Conservation (phyloP, 441 rosid genomes). For the Raphanus hybrid region DNA sequence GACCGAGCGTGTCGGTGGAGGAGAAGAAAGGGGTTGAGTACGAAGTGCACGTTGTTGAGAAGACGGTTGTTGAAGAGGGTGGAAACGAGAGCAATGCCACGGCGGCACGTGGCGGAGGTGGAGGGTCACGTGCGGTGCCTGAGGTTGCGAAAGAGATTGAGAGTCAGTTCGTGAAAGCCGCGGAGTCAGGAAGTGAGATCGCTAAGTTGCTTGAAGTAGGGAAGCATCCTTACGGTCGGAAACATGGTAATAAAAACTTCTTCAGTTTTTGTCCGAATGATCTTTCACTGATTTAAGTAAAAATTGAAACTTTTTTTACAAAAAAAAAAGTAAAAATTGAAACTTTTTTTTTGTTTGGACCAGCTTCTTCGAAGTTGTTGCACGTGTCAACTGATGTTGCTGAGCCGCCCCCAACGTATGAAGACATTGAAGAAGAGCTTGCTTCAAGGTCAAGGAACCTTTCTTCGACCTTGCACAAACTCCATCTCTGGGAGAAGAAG, state of each 20-base stretch:
- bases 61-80: constrained; percentile 50
- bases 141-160: constrained; percentile 78
- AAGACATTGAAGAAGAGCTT: constrained; percentile 74
- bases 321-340: too few species aligned
- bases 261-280: not conserved
- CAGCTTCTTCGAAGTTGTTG: not conserved
- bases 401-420: constrained; percentile 46
- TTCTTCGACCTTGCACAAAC: constrained; percentile 86
- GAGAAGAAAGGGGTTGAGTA: constrained; percentile 41
- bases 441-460: constrained; percentile 72
- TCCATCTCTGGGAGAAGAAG: constrained; percentile 96
- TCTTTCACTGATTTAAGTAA: not conserved
- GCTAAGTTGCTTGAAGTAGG: constrained; percentile 90
- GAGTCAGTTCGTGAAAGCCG: constrained; percentile 74
- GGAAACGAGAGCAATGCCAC: constrained; percentile 37
- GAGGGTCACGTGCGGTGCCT: constrained; percentile 49
- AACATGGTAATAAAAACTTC: constrained; percentile 58
- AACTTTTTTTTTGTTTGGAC: constrained; percentile 17
- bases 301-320: too few species aligned
- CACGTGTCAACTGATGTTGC: constrained; percentile 27
- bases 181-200: constrained; percentile 79
- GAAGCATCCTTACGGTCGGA: constrained; percentile 74
- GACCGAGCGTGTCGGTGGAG: constrained; percentile 57
- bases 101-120: constrained; percentile 26
- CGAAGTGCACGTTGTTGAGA: constrained; percentile 45